These are phyloP conservation scores for Blepharisma japonicum DNA, from an alignment of 73 alveolate genomes.

Conservation along the genomic window DNA sequence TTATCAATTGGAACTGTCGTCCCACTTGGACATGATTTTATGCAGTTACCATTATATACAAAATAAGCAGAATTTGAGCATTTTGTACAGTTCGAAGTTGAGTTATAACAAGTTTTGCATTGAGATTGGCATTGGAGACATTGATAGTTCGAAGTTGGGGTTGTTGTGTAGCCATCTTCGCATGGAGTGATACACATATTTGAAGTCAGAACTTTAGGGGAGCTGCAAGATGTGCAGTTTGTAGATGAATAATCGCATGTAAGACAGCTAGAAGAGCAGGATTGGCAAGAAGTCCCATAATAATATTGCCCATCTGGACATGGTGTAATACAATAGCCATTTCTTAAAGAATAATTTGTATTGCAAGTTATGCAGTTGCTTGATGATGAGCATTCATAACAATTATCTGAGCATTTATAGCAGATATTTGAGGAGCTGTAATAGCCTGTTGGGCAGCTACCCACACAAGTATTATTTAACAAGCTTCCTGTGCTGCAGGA, in stretches of 20 bases:
- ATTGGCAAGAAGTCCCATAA: not conserved
- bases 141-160: not conserved
- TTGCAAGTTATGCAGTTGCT: not conserved
- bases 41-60: not conserved
- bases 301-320: not conserved
- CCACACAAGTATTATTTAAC: not conserved
- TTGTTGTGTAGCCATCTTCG: not conserved
- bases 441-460: slow-evolving; percentile 8
- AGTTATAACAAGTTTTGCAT: not conserved
- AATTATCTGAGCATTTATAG: not conserved
- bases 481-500: not conserved
- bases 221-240: not conserved
- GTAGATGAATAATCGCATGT: not conserved
- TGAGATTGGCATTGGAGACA: not conserved
- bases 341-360: not conserved
- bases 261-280: not conserved
- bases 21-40: not conserved
- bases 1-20: not conserved
- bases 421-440: not conserved
- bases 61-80: slow-evolving; percentile 10
- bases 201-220: not conserved
- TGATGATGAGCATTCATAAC: not conserved
- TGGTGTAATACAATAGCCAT: not conserved
- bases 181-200: not conserved
- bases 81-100: not conserved